Evolutionary conservation across 441 rosid species (phyloP).

Genomic region (Corymbia citriodora): DNA sequence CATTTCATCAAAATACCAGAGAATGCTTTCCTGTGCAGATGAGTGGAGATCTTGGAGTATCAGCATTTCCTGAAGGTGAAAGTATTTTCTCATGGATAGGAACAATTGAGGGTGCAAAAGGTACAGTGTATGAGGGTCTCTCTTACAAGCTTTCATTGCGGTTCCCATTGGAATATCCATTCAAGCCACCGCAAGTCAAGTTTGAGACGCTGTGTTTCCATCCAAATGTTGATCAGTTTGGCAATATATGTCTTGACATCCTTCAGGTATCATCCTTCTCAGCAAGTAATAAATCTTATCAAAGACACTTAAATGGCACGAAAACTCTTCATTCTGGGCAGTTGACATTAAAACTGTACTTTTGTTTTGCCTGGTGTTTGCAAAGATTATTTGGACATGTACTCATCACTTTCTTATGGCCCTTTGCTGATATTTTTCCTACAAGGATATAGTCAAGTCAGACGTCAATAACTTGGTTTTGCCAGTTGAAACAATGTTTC

Average conservation of each 20-base stretch:
- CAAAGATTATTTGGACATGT: not conserved
- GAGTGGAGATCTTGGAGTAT: conserved; percentile 51
- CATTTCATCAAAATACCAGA: not conserved
- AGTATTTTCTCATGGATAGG: conserved; percentile 59
- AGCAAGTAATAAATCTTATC: not conserved
- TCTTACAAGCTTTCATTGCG: conserved; percentile 49
- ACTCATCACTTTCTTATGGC: not conserved
- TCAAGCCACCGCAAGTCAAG: conserved; percentile 67
- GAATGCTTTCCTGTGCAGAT: conserved; percentile 25
- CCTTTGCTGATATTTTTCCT: not conserved
- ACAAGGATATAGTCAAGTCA: not conserved
- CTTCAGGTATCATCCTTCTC: conserved; percentile 39
- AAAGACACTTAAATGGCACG: not conserved
- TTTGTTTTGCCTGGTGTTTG: not conserved
- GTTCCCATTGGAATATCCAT: conserved; percentile 59
- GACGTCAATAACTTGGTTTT: not conserved
- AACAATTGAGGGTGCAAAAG: conserved; percentile 59
- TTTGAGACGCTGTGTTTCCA: conserved; percentile 64
- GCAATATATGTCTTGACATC: conserved; percentile 69
- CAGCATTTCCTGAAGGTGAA: conserved; percentile 59
- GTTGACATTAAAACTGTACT: not conserved
- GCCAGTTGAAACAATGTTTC: not conserved
- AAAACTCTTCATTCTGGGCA: not conserved
- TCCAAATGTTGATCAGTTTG: conserved; percentile 64
- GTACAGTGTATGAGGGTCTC: conserved; percentile 50